phyloP scores from a whole-genome alignment of 192 early-diverging fungal species.

The Pilobolus umbonatus region DNA sequence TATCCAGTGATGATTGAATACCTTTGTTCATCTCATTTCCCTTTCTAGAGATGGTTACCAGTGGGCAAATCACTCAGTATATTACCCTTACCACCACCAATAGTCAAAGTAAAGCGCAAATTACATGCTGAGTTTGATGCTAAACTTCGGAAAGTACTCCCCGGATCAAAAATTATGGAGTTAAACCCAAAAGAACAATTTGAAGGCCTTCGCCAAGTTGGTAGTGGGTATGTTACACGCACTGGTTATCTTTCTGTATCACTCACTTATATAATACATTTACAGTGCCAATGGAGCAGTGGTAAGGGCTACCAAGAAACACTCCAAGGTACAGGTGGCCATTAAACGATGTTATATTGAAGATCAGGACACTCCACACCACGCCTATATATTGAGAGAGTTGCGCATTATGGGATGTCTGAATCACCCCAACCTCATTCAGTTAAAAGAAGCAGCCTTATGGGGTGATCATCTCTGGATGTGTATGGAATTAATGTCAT shows the following conservation, averaged over 20 bases:
- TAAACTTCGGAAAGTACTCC: conserved; percentile 29
- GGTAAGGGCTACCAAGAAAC: conserved; percentile 24
- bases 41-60: conserved; percentile 28
- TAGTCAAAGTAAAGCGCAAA: conserved; percentile 12
- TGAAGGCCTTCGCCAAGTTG: conserved; percentile 22
- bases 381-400: conserved; percentile 35
- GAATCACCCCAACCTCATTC: conserved; percentile 30
- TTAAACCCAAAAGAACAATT: conserved; percentile 28
- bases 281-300: conserved; percentile 35
- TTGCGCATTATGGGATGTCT: conserved; percentile 38
- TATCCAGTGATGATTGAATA: background rate
- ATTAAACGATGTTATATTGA: conserved; percentile 41
- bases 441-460: conserved; percentile 31
- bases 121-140: conserved; percentile 31
- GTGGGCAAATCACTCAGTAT: conserved; percentile 25
- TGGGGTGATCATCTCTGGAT: conserved; percentile 42
- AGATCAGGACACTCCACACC: conserved; percentile 36
- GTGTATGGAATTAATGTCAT: conserved; percentile 39
- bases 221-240: conserved; percentile 23
- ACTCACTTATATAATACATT: conserved; percentile 4
- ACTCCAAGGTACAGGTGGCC: conserved; percentile 28
- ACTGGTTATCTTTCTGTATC: background rate
- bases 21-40: too few species aligned
- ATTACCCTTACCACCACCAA: conserved; percentile 26
- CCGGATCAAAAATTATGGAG: conserved; percentile 23